phyloP scores from a whole-genome alignment of 2,329 filamentous ascomycete species.

The Alternaria metachromatica region DNA sequence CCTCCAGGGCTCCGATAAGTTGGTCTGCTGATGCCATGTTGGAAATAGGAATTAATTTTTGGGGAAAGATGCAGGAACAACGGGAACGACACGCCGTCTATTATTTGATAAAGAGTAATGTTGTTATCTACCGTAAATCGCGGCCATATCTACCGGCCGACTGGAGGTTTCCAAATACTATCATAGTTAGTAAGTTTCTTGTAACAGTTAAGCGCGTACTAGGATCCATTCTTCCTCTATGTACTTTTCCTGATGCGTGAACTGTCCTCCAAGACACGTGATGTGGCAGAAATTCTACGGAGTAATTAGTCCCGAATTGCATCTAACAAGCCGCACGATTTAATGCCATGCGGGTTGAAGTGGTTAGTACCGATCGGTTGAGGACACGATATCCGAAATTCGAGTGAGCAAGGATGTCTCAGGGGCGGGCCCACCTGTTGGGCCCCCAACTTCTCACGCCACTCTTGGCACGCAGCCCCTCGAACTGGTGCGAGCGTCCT shows the following conservation, averaged over 20 bases:
- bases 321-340: not conserved
- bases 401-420: not conserved
- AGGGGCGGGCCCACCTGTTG: not conserved
- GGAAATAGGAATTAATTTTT: slow-evolving; percentile 9
- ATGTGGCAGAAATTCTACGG: not conserved
- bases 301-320: not conserved
- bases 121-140: not conserved
- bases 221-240: not conserved
- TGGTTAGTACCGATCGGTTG: not conserved
- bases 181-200: not conserved
- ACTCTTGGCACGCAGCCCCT: not conserved
- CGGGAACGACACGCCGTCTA: not conserved
- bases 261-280: not conserved
- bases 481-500: not conserved
- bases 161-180: not conserved
- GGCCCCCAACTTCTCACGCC: not conserved
- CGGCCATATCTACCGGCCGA: not conserved
- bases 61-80: not conserved
- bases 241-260: not conserved
- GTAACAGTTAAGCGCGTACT: not conserved
- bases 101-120: not conserved
- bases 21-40: slow-evolving; percentile 7
- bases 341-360: not conserved
- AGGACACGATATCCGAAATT: not conserved
- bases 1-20: slow-evolving; percentile 6